Evolutionary conservation across 2,329 filamentous ascomycete species (phyloP).

Genomic region (Fusarium protoensiforme): DNA sequence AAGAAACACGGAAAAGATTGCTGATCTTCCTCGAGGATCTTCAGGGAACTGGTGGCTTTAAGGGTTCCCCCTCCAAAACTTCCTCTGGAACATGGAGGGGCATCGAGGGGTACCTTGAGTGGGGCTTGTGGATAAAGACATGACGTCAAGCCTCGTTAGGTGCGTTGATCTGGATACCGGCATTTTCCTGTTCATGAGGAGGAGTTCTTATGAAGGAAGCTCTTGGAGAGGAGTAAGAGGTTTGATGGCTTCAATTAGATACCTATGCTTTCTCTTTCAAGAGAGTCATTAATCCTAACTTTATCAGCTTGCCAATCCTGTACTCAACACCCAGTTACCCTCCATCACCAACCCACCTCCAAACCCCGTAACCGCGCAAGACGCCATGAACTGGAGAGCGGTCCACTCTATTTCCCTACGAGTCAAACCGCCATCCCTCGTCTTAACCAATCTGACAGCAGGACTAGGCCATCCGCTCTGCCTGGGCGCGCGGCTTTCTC

Average conservation of each 20-base stretch:
- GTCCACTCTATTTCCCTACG: slow-evolving; percentile 23
- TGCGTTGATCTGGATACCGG: slow-evolving; percentile 25
- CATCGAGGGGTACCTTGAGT: slow-evolving; percentile 42
- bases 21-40: slow-evolving; percentile 15
- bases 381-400: slow-evolving; percentile 21
- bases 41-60: slow-evolving; percentile 17
- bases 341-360: background rate
- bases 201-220: background rate
- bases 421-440: slow-evolving; percentile 15
- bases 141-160: slow-evolving; percentile 43
- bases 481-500: slow-evolving; percentile 15
- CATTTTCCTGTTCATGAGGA: slow-evolving; percentile 9
- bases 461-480: slow-evolving; percentile 12
- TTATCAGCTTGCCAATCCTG: background rate
- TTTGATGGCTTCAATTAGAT: background rate
- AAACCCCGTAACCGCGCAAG: slow-evolving; percentile 24
- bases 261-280: background rate
- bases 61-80: slow-evolving; percentile 11
- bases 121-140: slow-evolving; percentile 34
- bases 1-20: background rate
- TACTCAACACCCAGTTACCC: background rate
- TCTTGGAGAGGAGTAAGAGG: background rate
- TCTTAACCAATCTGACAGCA: slow-evolving; percentile 27
- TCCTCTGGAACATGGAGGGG: slow-evolving; percentile 38
- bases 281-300: background rate